Evolutionary conservation across 225 moss, liverwort and hornwort species (phyloP).

Genomic region (Anthoceros angustus): DNA sequence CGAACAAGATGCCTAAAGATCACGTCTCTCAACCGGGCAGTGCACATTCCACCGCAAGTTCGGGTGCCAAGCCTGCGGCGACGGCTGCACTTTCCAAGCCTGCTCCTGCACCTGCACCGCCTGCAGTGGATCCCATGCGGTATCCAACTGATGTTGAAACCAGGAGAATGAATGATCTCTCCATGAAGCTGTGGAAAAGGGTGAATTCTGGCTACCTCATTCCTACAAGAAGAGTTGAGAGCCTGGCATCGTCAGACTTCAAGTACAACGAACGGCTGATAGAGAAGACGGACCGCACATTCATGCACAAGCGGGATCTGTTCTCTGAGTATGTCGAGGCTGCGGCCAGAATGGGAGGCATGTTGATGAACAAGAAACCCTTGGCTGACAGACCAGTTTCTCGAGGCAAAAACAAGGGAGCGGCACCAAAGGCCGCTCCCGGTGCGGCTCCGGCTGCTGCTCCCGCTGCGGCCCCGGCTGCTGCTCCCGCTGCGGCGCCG

Average conservation of each 20-base stretch:
- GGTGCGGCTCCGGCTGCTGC: not conserved
- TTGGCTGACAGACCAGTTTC: not conserved
- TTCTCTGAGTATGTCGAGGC: not conserved
- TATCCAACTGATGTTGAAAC: not conserved
- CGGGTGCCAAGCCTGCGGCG: not conserved
- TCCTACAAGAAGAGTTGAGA: not conserved
- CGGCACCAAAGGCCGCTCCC: not conserved
- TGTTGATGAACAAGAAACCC: not conserved
- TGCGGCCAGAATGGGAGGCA: not conserved
- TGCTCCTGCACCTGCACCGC: not conserved
- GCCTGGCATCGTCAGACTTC: not conserved
- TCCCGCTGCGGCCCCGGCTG: not conserved
- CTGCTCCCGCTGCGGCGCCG: too few relatives aligned
- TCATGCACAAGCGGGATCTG: slow-evolving; percentile 4
- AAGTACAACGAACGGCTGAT: not conserved
- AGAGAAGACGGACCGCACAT: not conserved
- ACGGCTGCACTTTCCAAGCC: not conserved
- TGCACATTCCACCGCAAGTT: not conserved
- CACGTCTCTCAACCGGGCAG: not conserved
- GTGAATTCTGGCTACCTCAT: slow-evolving; percentile 1
- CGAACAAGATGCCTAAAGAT: not conserved
- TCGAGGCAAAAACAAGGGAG: not conserved
- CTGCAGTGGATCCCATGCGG: not conserved
- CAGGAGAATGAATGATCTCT: not conserved
- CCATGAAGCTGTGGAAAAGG: slow-evolving; percentile 2